These are phyloP conservation scores for Pichia norvegensis DNA, from an alignment of 1,139 yeast species.

Conservation along the genomic window DNA sequence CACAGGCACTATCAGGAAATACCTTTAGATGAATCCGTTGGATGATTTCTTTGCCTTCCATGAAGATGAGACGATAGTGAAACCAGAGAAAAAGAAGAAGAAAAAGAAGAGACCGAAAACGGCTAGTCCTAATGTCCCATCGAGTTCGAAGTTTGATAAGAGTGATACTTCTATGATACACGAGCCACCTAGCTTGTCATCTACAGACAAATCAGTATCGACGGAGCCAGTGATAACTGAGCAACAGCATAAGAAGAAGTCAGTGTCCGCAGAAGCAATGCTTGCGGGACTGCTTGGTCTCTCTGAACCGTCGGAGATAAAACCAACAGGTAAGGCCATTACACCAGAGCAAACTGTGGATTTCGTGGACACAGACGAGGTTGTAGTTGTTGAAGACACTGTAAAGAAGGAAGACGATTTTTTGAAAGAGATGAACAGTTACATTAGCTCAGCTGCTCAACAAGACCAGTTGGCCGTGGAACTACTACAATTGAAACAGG, in stretches of 20 bases:
- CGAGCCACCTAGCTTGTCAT: background rate
- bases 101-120: conserved; percentile 5
- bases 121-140: background rate
- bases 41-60: conserved; percentile 11
- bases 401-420: conserved; percentile 13
- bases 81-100: conserved; percentile 3
- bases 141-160: background rate
- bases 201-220: background rate
- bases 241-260: background rate
- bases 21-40: conserved; percentile 3
- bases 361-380: background rate
- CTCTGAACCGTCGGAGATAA: conserved; percentile 1
- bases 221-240: background rate
- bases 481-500: conserved; percentile 14
- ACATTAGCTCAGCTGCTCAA: conserved; percentile 2
- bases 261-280: conserved; percentile 1
- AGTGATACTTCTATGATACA: background rate
- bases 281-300: conserved; percentile 7
- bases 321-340: background rate
- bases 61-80: background rate
- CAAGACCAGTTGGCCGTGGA: conserved; percentile 7
- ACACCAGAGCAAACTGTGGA: background rate
- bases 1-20: too few species aligned
- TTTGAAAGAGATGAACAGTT: conserved; percentile 14
- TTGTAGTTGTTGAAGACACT: background rate